phyloP scores from a whole-genome alignment of 495 filamentous ascomycete species.

The Penicillium cataractarum region DNA sequence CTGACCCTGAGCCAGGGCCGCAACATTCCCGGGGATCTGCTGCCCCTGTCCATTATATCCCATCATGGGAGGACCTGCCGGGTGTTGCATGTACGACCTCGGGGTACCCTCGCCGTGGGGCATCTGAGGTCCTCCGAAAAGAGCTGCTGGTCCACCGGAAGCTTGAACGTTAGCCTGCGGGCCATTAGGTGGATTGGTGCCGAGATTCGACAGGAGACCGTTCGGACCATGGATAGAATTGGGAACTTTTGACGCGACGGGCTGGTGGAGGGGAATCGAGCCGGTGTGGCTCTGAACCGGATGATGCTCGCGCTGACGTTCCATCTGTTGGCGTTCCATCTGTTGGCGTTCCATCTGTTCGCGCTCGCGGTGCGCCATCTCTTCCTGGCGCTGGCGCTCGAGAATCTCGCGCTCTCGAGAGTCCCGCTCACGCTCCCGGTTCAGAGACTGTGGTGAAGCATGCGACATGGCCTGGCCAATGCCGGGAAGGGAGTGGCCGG shows the following conservation, averaged over 20 bases:
- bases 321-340: constrained; percentile 65
- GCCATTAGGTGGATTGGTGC: constrained; percentile 55
- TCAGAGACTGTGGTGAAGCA: constrained; percentile 53
- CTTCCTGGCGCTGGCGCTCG: constrained; percentile 59
- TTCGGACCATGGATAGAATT: constrained; percentile 85
- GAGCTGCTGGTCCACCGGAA: constrained; percentile 62
- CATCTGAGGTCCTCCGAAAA: constrained; percentile 70
- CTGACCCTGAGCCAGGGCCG: constrained; percentile 77
- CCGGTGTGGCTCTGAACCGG: constrained; percentile 83
- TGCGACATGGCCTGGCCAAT: constrained; percentile 57
- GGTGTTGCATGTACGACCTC: constrained; percentile 66
- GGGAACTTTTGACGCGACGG: constrained; percentile 79
- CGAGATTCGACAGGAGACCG: constrained; percentile 78
- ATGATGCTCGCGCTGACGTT: constrained; percentile 62
- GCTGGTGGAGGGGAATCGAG: constrained; percentile 86
- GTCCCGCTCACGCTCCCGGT: constrained; percentile 57
- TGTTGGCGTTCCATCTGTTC: constrained; percentile 72
- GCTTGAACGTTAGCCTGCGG: constrained; percentile 64
- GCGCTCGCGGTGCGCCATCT: constrained; percentile 61
- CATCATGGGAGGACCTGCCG: constrained; percentile 64
- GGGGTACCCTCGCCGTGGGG: constrained; percentile 57
- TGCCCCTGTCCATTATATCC: constrained; percentile 52
- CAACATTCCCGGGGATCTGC: constrained; percentile 57
- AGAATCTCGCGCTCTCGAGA: constrained; percentile 52
- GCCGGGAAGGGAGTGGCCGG: constrained; percentile 55